Conservation (phyloP, 1,139 yeast genomes). For the Meyerozyma sp. region DNA sequence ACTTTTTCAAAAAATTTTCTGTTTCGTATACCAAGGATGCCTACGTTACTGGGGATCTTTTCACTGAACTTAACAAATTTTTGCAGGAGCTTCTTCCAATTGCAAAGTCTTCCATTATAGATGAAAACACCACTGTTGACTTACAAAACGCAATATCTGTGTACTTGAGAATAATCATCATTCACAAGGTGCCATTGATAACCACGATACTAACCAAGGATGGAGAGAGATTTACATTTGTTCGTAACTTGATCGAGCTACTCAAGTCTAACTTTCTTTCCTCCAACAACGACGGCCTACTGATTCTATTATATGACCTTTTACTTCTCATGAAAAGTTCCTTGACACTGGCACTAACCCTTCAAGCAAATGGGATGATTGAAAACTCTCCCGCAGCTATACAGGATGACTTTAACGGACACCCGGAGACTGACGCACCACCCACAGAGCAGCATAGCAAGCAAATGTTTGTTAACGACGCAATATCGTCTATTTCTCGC, state of each 20-base stretch:
- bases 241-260: constrained; percentile 41
- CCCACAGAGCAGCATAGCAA: not conserved
- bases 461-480: not conserved
- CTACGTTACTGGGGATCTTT: constrained; percentile 15
- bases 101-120: constrained; percentile 7
- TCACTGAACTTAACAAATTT: constrained; percentile 15
- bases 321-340: constrained; percentile 49
- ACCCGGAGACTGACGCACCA: not conserved
- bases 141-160: constrained; percentile 27
- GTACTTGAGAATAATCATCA: constrained; percentile 52
- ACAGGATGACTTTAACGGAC: constrained; percentile 1
- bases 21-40: constrained; percentile 20
- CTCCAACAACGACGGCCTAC: constrained; percentile 43
- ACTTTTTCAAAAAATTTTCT: constrained; percentile 36
- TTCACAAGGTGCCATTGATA: constrained; percentile 45
- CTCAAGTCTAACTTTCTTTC: constrained; percentile 37
- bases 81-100: constrained; percentile 14
- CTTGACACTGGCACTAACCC: constrained; percentile 17
- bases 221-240: constrained; percentile 31
- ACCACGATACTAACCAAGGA: constrained; percentile 26
- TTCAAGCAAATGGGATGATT: constrained; percentile 4
- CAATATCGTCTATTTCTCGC: constrained; percentile 7
- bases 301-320: constrained; percentile 59
- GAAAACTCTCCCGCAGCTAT: constrained; percentile 2
- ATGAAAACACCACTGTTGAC: constrained; percentile 6